These are phyloP conservation scores for Nigrospora sphaerica DNA, from an alignment of 2,329 filamentous ascomycete genomes.

Conservation along the genomic window DNA sequence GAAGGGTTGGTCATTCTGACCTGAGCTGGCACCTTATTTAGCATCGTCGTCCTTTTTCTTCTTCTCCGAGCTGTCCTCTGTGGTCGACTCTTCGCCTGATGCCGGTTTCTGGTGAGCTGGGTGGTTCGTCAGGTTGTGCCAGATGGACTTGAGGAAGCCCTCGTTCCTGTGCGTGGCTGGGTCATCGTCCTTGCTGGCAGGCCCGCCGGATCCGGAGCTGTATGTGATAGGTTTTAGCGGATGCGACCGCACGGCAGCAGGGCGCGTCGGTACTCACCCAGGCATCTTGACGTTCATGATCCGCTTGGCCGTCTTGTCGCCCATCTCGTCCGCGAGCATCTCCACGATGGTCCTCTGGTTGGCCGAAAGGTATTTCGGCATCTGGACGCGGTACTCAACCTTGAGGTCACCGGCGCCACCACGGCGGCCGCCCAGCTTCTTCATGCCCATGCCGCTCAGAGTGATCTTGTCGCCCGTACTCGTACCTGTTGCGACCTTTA, in stretches of 20 bases:
- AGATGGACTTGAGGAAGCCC: conserved; percentile 86
- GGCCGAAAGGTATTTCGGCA: conserved; percentile 88
- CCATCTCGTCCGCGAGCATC: conserved; percentile 95
- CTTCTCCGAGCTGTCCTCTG: conserved; percentile 11
- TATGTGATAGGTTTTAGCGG: neutral
- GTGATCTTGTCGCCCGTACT: conserved; percentile 89
- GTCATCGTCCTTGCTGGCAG: conserved; percentile 23
- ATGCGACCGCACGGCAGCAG: neutral
- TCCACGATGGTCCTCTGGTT: conserved; percentile 92
- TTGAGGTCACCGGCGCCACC: conserved; percentile 71
- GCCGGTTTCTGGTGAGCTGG: conserved; percentile 40
- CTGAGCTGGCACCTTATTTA: conserved; percentile 18
- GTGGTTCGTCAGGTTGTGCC: conserved; percentile 86
- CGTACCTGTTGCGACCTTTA: conserved; percentile 87
- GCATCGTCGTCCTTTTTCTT: conserved; percentile 12
- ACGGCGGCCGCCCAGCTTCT: conserved; percentile 64
- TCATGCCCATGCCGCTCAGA: conserved; percentile 88
- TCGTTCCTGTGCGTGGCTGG: conserved; percentile 62
- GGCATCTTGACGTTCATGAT: conserved; percentile 72
- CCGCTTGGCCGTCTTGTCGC: conserved; percentile 82
- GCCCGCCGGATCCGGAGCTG: conserved; percentile 10
- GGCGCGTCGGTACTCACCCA: conserved; percentile 33
- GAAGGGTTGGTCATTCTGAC: conserved; percentile 12
- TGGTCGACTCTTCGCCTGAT: conserved; percentile 10
- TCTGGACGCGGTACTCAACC: conserved; percentile 89